A percentile compares a stretch with the other conserved stretches of the same genome.
These are phyloP conservation scores for Hondaea fermentalgiana DNA, from an alignment of 108 stramenopile species.

Conservation along the genomic window DNA sequence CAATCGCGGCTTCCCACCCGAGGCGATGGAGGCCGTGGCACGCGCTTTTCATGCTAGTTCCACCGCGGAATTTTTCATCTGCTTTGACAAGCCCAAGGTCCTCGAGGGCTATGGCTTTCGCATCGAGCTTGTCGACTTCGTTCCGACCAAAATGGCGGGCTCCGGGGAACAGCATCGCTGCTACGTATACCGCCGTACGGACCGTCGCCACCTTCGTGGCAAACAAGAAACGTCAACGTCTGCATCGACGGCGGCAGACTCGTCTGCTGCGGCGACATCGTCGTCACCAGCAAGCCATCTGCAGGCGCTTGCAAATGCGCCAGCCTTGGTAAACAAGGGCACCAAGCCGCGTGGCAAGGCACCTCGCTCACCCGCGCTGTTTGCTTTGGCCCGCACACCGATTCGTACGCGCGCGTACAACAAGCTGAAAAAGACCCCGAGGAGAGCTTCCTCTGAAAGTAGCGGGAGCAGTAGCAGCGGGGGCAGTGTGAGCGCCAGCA, in stretches of 20 bases:
- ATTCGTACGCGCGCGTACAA: not conserved
- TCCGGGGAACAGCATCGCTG: conserved; percentile 8
- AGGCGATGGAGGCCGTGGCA: not conserved
- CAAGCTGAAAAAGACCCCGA: not conserved
- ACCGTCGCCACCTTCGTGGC: not conserved
- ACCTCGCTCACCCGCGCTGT: not conserved
- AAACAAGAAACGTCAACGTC: not conserved
- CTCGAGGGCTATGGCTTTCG: not conserved
- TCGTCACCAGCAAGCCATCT: not conserved
- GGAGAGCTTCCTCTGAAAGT: not conserved
- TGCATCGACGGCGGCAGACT: not conserved
- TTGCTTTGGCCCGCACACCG: not conserved
- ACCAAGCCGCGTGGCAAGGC: not conserved
- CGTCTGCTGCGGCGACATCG: not conserved
- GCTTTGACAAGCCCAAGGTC: conserved; percentile 9
- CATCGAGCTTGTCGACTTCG: not conserved
- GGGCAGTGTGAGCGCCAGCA: too few species aligned
- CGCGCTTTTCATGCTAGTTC: not conserved
- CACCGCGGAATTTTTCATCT: not conserved
- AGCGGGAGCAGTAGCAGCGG: not conserved
- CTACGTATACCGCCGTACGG: not conserved
- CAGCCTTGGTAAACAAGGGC: too few species aligned
- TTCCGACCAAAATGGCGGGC: conserved; percentile 3
- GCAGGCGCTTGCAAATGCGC: too few species aligned
- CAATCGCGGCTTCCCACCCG: conserved; percentile 66